Conservation (phyloP, 1,284 basidiomycete genomes). For the Amylostereum areolatum region DNA sequence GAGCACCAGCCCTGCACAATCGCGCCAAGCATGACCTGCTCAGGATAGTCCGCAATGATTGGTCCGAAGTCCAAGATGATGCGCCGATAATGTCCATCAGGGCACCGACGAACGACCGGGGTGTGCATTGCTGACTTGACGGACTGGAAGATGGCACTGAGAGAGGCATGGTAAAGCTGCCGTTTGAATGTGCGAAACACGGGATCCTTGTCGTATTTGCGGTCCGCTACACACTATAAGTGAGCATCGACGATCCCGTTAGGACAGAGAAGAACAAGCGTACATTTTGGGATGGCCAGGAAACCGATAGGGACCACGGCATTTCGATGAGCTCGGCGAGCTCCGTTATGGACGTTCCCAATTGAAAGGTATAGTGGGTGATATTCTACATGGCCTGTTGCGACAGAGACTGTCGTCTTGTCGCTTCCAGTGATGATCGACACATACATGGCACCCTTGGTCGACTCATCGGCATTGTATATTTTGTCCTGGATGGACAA, state of each 20-base stretch:
- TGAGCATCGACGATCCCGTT: neutral
- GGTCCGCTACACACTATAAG: too few relatives aligned
- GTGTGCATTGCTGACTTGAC: conserved; percentile 5
- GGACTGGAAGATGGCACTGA: neutral
- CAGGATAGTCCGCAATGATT: conserved; percentile 9
- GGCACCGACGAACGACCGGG: conserved; percentile 4
- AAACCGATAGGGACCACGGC: conserved; percentile 12
- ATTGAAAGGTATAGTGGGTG: conserved; percentile 9
- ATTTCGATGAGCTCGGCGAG: conserved; percentile 12
- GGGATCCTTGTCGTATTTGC: neutral
- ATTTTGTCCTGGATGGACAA: too few relatives aligned
- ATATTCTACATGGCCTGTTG: conserved; percentile 9
- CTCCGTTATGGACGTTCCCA: conserved; percentile 11
- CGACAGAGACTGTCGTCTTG: conserved; percentile 13
- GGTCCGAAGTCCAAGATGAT: conserved; percentile 5
- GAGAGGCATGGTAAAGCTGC: conserved; percentile 3
- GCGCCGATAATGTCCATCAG: conserved; percentile 8
- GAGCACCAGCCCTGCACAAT: conserved; percentile 6
- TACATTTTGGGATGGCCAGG: conserved; percentile 15
- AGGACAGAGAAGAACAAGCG: neutral
- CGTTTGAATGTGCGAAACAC: neutral
- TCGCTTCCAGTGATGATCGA: conserved; percentile 11
- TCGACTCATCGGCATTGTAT: too few relatives aligned
- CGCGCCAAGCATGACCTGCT: neutral
- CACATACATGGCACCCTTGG: conserved; percentile 12